These are phyloP conservation scores for Colletotrichum costaricense DNA, from an alignment of 2,329 filamentous ascomycete species.

Conservation along the genomic window DNA sequence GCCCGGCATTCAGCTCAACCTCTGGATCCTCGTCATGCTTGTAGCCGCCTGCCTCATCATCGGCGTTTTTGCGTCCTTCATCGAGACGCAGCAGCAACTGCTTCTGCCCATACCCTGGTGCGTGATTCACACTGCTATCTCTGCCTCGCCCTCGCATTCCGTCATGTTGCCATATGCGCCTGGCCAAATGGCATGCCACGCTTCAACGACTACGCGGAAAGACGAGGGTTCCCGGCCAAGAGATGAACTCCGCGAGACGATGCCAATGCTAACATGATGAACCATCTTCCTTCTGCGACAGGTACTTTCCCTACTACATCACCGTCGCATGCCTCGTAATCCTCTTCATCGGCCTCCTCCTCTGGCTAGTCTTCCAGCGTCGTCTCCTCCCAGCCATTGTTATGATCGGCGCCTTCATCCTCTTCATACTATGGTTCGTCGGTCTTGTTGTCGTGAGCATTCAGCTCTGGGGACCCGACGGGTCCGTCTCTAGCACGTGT, in stretches of 20 bases:
- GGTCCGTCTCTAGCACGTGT: slow-evolving; percentile 70
- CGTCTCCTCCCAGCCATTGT: slow-evolving; percentile 71
- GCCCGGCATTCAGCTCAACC: slow-evolving; percentile 74
- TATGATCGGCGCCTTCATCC: slow-evolving; percentile 72
- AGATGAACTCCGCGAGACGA: not conserved
- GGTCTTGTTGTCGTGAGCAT: slow-evolving; percentile 71
- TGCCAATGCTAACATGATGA: not conserved
- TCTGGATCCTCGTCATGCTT: slow-evolving; percentile 76
- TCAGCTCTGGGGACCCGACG: slow-evolving; percentile 71
- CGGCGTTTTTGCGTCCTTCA: slow-evolving; percentile 70
- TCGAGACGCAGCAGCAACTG: slow-evolving; percentile 68
- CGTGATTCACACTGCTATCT: slow-evolving; percentile 37
- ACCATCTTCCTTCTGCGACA: slow-evolving; percentile 41
- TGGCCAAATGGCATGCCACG: not conserved
- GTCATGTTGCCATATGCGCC: not conserved
- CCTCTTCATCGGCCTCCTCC: slow-evolving; percentile 72
- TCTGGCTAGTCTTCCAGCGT: slow-evolving; percentile 71
- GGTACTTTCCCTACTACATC: slow-evolving; percentile 77
- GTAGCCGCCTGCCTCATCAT: slow-evolving; percentile 68
- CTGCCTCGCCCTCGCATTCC: not conserved
- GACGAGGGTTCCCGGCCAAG: not conserved
- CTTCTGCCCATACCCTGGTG: slow-evolving; percentile 70
- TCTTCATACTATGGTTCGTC: slow-evolving; percentile 76
- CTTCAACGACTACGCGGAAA: not conserved
- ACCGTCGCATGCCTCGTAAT: slow-evolving; percentile 70